Evolutionary conservation across 2,329 filamentous ascomycete species (phyloP).

Genomic region (Cytospora piceae): DNA sequence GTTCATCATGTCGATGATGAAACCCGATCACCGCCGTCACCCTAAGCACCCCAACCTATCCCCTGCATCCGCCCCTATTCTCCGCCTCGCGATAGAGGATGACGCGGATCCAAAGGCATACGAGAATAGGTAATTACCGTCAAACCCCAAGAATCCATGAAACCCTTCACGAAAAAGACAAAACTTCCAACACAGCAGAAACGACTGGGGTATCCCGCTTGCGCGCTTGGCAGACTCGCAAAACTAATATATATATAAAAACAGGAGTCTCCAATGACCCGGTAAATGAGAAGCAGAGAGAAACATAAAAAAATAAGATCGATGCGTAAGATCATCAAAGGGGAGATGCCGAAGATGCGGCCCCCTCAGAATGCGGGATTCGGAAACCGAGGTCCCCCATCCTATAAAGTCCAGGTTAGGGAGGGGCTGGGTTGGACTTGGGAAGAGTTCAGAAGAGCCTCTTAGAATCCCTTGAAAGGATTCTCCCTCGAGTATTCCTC

Average conservation of each 20-base stretch:
- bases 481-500: constrained; percentile 63
- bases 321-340: constrained; percentile 9
- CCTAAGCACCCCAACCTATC: not conserved
- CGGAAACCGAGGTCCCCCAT: not conserved
- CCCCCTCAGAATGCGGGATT: not conserved
- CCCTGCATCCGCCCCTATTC: not conserved
- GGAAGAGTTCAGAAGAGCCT: not conserved
- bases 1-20: not conserved
- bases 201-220: constrained; percentile 17
- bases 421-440: not conserved
- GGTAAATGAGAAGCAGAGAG: constrained; percentile 1
- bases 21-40: not conserved
- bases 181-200: constrained; percentile 17
- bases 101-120: not conserved
- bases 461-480: constrained; percentile 64
- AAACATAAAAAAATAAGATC: constrained; percentile 5
- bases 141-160: not conserved
- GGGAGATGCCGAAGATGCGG: not conserved
- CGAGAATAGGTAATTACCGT: not conserved
- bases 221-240: constrained; percentile 9
- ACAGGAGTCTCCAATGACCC: not conserved
- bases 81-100: not conserved
- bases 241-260: too few relatives aligned
- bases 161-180: constrained; percentile 1
- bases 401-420: not conserved